These are phyloP conservation scores for Bruguiera parviflora DNA, from an alignment of 345 rosid species.

Conservation along the genomic window DNA sequence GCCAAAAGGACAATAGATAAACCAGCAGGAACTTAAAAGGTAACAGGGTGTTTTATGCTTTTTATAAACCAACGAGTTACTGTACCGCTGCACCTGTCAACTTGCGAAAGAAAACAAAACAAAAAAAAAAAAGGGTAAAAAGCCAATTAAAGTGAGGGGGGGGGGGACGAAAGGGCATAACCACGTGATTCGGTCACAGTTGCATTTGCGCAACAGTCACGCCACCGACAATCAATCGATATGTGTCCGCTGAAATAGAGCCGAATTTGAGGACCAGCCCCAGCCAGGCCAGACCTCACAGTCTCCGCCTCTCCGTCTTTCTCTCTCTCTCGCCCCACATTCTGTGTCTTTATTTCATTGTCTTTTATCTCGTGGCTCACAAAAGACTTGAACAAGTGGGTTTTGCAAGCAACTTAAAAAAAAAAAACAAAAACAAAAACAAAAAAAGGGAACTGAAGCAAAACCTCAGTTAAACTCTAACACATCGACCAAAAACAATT, in stretches of 20 bases:
- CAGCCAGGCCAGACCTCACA: slow-evolving; percentile 9
- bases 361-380: no score
- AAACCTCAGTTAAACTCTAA: background rate
- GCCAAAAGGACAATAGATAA: slow-evolving; percentile 9
- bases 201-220: slow-evolving; percentile 18
- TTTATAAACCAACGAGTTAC: background rate
- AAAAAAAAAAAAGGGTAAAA: slow-evolving; percentile 10
- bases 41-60: background rate
- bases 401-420: slow-evolving; percentile 12
- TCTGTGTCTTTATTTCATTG: background rate
- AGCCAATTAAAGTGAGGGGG: background rate
- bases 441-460: background rate
- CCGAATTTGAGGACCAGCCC: slow-evolving; percentile 24
- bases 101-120: slow-evolving; percentile 8
- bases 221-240: background rate
- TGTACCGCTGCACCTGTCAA: background rate
- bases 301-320: background rate
- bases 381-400: background rate
- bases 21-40: slow-evolving; percentile 7
- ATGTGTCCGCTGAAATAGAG: slow-evolving; percentile 23
- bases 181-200: slow-evolving; percentile 44
- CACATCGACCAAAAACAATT: background rate
- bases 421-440: background rate
- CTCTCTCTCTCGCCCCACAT: background rate
- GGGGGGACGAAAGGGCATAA: slow-evolving; percentile 24